Base-by-base conservation (phyloP, 1,284 basidiomycete species). In the Phenoliferia sp. region DNA sequence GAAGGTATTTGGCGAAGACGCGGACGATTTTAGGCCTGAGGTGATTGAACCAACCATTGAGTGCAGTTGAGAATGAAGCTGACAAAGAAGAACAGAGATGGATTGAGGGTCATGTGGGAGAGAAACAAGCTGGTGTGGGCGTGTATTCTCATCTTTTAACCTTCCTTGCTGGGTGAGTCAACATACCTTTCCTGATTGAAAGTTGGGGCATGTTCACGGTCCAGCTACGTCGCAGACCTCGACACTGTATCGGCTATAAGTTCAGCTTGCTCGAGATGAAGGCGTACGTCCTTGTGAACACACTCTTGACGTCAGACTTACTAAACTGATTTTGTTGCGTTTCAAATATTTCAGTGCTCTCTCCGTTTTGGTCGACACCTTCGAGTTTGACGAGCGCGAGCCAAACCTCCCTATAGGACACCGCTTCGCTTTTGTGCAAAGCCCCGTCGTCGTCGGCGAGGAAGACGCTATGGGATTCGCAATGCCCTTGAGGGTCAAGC, bases 1-100 rank as follows among this genome's bases (percentile, higher is more conserved):
- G 63, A 80, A 80, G 31, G 79, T 89, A 57, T 92, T 88, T 85
- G 90, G 90, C 9, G 79, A 81, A 33, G 87, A 91, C 77, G 88
- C 87, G 29, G 77, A 80, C 44, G 80, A 81, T 70, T 90, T 90
- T 80, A 84, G 83, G 82, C 84, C 84, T 22, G 79, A 81, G 54
- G n/a, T n/a, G n/a, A n/a, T n/a, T n/a, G n/a, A n/a, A n/a, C n/a
- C n/a, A n/a, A n/a, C n/a, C n/a, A n/a, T n/a, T n/a, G n/a, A n/a
- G n/a, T n/a, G n/a, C n/a, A n/a, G n/a, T n/a, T n/a, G n/a, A n/a
- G n/a, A n/a, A n/a, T n/a, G n/a, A n/a, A n/a, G n/a, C n/a, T n/a
- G n/a, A n/a, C n/a, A n/a, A n/a, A n/a, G n/a, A n/a, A n/a, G n/a
- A n/a, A n/a, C n/a, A n/a, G n/a, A 77, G 78, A 28, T 79, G 69